Evolutionary conservation across 208 protist genomes (phyloP).

Genomic region (Leishmania turanica): DNA sequence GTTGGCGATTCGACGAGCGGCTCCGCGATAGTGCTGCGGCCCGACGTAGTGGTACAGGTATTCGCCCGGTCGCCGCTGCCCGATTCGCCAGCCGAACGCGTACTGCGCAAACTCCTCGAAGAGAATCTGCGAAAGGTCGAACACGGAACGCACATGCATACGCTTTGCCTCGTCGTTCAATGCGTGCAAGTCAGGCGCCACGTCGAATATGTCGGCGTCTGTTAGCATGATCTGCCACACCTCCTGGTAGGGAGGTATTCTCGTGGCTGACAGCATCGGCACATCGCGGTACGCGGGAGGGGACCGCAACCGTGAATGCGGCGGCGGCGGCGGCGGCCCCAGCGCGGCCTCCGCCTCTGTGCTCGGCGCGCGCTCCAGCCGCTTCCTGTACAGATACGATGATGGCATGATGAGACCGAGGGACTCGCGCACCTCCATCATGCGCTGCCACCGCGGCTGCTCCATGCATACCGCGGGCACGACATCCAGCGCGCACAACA

Average conservation of each 20-base stretch:
- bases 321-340: constrained; percentile 14
- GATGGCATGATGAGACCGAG: constrained; percentile 50
- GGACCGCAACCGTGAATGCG: constrained; percentile 34
- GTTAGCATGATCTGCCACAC: constrained; percentile 64
- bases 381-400: constrained; percentile 19
- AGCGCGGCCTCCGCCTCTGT: constrained; percentile 1
- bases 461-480: constrained; percentile 38
- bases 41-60: constrained; percentile 62
- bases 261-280: neutral
- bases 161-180: neutral
- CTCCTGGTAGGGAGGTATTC: constrained; percentile 42
- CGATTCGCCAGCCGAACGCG: constrained; percentile 12
- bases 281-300: constrained; percentile 65
- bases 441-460: constrained; percentile 36
- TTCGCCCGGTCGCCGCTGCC: neutral
- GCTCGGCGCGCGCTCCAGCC: neutral
- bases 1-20: constrained; percentile 36
- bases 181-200: constrained; percentile 21
- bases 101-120: constrained; percentile 32
- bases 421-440: constrained; percentile 48
- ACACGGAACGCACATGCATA: neutral
- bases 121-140: constrained; percentile 10
- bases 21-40: constrained; percentile 35
- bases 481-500: constrained; percentile 56
- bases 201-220: constrained; percentile 58